Evolutionary conservation across 2,329 filamentous ascomycete species (phyloP), one percentile per base, ranked within the genome.

Genomic region (Curvularia sp.): DNA sequence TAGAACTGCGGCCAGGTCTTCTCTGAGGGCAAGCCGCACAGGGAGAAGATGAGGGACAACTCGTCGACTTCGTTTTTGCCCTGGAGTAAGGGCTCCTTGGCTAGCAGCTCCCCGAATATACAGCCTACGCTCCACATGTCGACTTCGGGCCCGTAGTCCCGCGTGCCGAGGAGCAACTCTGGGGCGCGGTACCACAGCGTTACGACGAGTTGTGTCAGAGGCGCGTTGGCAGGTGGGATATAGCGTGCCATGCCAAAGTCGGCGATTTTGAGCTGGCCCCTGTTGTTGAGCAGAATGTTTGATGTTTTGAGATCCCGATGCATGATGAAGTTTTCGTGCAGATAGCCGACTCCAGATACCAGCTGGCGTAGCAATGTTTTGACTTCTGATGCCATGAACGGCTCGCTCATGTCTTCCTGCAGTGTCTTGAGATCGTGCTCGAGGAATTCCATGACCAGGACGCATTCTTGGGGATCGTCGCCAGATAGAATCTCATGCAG

Each of bases 181-280:
- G 95, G 95, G 0, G 91, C 86, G 56, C 95, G 91, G 77, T 99
- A 99, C 95, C 95, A 99, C 6, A 99, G 85, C 6, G 95, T 99
- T 18, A 98, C 94, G 62, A 99, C 95, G 47, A 98, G 86, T 74
- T 94, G 90, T 2, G 95, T 98, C 60, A 98, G 84, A 0, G 88
- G 83, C 4, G 94, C 93, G 67, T 92, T 88, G 4, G 66, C 41
- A 2, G 73, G 71, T 50, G 90, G 90, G 55, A 91, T 90, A 79
- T 95, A 95, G 28, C 95, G 87, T 3, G 95, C 94, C 92, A 99
- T 97, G 76, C 95, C 95, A 74, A 99, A 99, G 79, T 99, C 95
- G 60, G 95, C 95, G 64, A 99, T 89, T 78, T 97, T 97, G 77
- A 99, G 89, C 75, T 91, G 89, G 46, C 95, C 95, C 46, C 93